Evolutionary conservation across 2,329 filamentous ascomycete species (phyloP).

Genomic region (Aspergillus pseudoterreus): DNA sequence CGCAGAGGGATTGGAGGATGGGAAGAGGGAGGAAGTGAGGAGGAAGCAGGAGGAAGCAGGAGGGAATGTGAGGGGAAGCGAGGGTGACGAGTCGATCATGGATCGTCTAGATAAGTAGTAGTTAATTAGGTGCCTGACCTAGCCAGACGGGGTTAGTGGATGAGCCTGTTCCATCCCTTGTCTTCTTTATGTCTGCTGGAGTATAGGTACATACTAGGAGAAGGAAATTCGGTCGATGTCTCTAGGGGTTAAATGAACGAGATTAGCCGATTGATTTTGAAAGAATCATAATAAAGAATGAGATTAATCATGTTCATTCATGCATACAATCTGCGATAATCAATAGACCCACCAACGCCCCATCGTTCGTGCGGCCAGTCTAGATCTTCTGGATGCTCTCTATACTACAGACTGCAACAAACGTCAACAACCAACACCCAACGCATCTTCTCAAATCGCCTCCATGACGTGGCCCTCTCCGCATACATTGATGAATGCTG

Average conservation of each 20-base stretch:
- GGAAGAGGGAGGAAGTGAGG: conserved; percentile 9
- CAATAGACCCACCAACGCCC: too few species aligned
- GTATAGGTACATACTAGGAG: too few species aligned
- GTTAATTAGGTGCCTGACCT: neutral
- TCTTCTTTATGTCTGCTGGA: neutral
- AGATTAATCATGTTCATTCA: too few species aligned
- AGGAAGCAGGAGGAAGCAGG: neutral
- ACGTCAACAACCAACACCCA: neutral
- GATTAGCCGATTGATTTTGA: too few species aligned
- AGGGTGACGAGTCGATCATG: neutral
- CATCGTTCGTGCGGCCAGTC: too few species aligned
- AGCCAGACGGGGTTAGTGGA: too few species aligned
- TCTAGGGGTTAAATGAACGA: too few species aligned
- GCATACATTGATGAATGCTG: neutral
- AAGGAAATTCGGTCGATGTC: too few species aligned
- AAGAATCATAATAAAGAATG: too few species aligned
- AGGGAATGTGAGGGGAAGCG: neutral
- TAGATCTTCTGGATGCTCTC: too few species aligned
- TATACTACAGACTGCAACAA: neutral
- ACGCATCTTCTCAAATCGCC: neutral
- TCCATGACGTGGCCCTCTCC: neutral
- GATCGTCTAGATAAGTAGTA: neutral
- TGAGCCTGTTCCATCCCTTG: neutral
- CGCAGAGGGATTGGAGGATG: conserved; percentile 13
- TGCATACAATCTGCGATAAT: too few species aligned